Conservation (phyloP, 306 rosid species). For the Abrus precatorius region DNA sequence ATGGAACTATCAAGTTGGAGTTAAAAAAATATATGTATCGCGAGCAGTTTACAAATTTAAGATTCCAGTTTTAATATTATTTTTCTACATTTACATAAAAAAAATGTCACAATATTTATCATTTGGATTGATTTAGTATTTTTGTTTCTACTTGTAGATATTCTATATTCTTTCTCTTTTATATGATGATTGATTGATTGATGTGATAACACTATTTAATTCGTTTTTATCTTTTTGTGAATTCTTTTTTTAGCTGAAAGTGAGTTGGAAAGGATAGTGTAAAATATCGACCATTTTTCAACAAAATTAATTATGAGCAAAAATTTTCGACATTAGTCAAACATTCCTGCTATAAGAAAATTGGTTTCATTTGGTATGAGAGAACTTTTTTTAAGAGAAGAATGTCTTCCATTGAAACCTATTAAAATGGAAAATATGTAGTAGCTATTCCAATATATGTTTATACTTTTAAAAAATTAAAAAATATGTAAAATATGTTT, state of each 20-base stretch:
- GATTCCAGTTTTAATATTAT: no score
- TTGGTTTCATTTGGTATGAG: background rate
- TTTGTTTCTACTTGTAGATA: no score
- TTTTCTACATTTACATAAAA: no score
- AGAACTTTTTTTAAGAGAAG: background rate
- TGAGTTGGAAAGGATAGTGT: background rate
- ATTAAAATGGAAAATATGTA: background rate
- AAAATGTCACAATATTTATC: no score
- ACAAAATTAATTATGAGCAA: background rate
- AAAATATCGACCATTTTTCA: background rate
- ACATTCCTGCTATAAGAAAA: slow-evolving; percentile 1
- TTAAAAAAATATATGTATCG: no score
- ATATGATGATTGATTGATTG: background rate
- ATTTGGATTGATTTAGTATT: no score
- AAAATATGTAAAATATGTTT: no score
- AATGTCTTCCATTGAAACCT: background rate
- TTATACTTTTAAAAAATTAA: no score
- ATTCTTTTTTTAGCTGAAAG: background rate
- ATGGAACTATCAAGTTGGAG: no score
- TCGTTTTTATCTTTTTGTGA: no score
- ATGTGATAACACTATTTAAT: background rate
- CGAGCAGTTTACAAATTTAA: no score
- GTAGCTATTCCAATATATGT: no score
- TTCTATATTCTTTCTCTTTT: background rate
- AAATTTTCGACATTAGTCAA: slow-evolving; percentile 20